Evolutionary conservation across 1,284 basidiomycete genomes (phyloP).

Genomic region (Ceratobasidium sp.): DNA sequence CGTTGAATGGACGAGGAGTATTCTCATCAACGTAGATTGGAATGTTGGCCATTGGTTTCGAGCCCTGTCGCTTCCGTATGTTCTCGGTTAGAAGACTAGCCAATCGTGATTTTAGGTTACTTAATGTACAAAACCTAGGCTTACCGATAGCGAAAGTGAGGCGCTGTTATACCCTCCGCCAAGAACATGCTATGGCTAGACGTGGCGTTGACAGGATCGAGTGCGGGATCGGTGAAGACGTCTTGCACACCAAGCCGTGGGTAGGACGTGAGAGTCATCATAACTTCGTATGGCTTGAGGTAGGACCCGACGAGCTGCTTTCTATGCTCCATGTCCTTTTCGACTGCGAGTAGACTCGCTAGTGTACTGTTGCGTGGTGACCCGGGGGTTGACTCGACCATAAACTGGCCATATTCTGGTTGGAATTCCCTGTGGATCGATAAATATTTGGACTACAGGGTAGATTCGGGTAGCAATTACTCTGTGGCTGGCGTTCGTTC

Average conservation of each 20-base stretch:
- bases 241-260: conserved; percentile 91
- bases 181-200: conserved; percentile 94
- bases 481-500: neutral
- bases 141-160: conserved; percentile 95
- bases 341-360: conserved; percentile 89
- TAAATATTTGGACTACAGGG: conserved; percentile 78
- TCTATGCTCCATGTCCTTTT: conserved; percentile 94
- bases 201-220: conserved; percentile 76
- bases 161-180: conserved; percentile 97
- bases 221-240: conserved; percentile 92
- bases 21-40: conserved; percentile 91
- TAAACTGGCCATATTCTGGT: conserved; percentile 98
- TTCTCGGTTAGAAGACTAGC: conserved; percentile 93
- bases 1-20: conserved; percentile 90
- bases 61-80: conserved; percentile 89
- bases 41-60: conserved; percentile 95
- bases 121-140: conserved; percentile 53
- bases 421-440: conserved; percentile 76
- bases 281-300: conserved; percentile 87
- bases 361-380: conserved; percentile 91
- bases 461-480: neutral
- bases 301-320: conserved; percentile 88
- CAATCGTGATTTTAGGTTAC: conserved; percentile 47
- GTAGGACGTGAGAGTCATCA: conserved; percentile 95
- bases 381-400: conserved; percentile 98